Base-by-base conservation (phyloP, 306 rosid genomes). In the Lathyrus oleraceus region DNA sequence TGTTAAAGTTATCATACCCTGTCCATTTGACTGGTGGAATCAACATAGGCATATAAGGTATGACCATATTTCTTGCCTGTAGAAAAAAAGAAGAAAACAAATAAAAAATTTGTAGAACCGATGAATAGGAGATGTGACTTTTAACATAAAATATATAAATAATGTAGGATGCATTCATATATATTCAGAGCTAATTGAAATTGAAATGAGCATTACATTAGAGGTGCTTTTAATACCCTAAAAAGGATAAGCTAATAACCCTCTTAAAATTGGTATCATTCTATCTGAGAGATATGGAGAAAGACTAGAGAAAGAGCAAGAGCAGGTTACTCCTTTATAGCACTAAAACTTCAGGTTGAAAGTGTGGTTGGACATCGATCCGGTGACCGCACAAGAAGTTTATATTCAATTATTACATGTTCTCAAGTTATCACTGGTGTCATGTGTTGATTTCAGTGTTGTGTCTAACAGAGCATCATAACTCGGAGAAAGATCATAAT, bases 21-120 rank as follows among this genome's bases (percentile, higher is more conserved):
- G 85, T 81, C 99, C 99, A 94, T 53, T 80, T 84, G 71, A 83
- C 75, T 66, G 99, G 96, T 61, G 97, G 95, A 78, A 91, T 87
- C 89, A 94, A 77, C 99, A 94, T 94, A 56, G 99, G 99, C 92
- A 88, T 84, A 63, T 91, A 94, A 65, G 97, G 99, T 79, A 91
- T 94, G 82, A 94, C 96, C 87, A 94, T 75, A 85, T 77, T 88
- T 81, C 83, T 88, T 69, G 87, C 96, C 99, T 94, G 91, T 81
- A 51, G 54, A 73, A 82, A 74, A 74, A 78, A 83, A 12, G 6
- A 67, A 67, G 28, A 6, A 57, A 39, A 74, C 15, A 25, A 28
- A 74, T 47, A 54, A 69, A 52, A 64, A 68, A 44, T 61, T 17
- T 32, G 61, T 21, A 68, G 52, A 70, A 56, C 10, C 64, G n/a